Percentiles rank a stretch among this genome's conserved stretches.
phyloP scores from a whole-genome alignment of 257 asterid species.

The Penstemon newberryi region DNA sequence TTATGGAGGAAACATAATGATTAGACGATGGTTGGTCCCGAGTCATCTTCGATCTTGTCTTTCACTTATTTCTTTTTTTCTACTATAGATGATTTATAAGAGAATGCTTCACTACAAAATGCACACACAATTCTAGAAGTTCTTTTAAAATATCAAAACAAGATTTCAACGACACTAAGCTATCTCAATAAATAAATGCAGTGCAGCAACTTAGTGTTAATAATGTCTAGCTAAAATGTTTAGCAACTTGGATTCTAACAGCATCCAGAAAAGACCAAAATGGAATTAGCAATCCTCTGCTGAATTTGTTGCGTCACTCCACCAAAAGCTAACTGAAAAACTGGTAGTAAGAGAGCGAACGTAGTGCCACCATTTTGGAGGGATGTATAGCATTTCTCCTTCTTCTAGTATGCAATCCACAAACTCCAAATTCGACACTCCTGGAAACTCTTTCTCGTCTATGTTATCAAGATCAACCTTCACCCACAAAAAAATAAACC shows the following conservation, averaged over 20 bases:
- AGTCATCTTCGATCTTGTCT: too few relatives aligned
- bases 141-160: background rate
- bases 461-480: conserved; percentile 92
- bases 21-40: too few relatives aligned
- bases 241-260: conserved; percentile 23
- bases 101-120: too few relatives aligned
- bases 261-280: conserved; percentile 1
- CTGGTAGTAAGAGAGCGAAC: conserved; percentile 88
- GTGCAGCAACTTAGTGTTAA: conserved; percentile 17
- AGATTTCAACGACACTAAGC: conserved; percentile 1
- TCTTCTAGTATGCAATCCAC: conserved; percentile 91
- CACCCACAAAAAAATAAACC: conserved; percentile 25
- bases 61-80: too few relatives aligned
- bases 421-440: conserved; percentile 60
- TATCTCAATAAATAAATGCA: conserved; percentile 18
- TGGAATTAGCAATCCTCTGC: conserved; percentile 21
- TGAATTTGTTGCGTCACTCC: conserved; percentile 48
- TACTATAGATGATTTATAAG: too few relatives aligned
- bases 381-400: conserved; percentile 98
- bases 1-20: too few relatives aligned
- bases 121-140: too few relatives aligned
- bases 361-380: conserved; percentile 99
- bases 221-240: conserved; percentile 8
- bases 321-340: conserved; percentile 99
- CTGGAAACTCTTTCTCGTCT: conserved; percentile 68